These are phyloP conservation scores for Mycogone perniciosa DNA, from an alignment of 2,329 filamentous ascomycete species.

Conservation along the genomic window DNA sequence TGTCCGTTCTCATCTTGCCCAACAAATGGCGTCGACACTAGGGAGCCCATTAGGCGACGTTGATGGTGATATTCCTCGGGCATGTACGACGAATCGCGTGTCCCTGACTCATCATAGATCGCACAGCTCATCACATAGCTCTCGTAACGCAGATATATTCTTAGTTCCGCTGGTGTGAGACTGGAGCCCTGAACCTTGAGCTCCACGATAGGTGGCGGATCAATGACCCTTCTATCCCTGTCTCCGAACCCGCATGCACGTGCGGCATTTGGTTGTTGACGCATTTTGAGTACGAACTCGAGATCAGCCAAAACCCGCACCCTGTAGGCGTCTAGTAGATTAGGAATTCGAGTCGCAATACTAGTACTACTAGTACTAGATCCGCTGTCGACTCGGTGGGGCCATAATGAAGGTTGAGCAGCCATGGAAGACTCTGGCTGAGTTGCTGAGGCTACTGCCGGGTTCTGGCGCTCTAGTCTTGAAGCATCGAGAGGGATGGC, in stretches of 20 bases:
- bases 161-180: conserved; percentile 48
- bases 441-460: background rate
- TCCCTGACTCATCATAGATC: conserved; percentile 64
- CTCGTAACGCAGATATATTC: conserved; percentile 48
- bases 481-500: background rate
- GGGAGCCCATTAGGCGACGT: conserved; percentile 70
- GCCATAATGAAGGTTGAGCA: background rate
- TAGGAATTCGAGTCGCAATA: conserved; percentile 17
- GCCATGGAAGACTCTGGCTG: conserved; percentile 2
- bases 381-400: background rate
- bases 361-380: background rate
- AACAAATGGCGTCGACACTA: conserved; percentile 70
- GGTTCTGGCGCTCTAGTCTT: background rate
- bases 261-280: conserved; percentile 72
- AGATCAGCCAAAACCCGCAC: conserved; percentile 17
- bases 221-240: conserved; percentile 72
- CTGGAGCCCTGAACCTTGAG: conserved; percentile 56
- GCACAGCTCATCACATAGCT: conserved; percentile 70
- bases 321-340: conserved; percentile 20
- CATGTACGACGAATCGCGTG: conserved; percentile 63
- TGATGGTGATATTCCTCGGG: conserved; percentile 67
- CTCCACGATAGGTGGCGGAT: conserved; percentile 77
- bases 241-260: conserved; percentile 80
- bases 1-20: conserved; percentile 65
- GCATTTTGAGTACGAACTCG: conserved; percentile 41